These are phyloP conservation scores for Quercus tomentella DNA, from an alignment of 331 rosid genomes.

Conservation along the genomic window DNA sequence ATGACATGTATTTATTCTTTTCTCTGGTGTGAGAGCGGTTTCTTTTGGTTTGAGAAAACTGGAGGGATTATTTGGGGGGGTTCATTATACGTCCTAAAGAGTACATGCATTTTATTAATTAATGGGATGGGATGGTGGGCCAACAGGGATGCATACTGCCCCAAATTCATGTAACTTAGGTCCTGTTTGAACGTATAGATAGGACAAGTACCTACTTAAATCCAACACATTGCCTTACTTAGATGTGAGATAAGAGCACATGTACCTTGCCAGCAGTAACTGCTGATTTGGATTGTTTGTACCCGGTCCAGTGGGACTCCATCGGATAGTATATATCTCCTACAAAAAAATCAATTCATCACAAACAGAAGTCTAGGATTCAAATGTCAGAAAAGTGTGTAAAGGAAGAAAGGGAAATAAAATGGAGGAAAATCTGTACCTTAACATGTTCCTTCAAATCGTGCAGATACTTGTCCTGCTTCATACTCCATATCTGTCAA, in stretches of 20 bases:
- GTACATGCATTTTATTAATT: neutral
- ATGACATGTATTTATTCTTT: neutral
- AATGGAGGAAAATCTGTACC: slow-evolving; percentile 15
- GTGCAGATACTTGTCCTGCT: slow-evolving; percentile 31
- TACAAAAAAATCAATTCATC: slow-evolving; percentile 20
- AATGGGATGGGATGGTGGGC: neutral
- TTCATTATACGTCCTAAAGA: neutral
- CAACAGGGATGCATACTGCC: neutral
- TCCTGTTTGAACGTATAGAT: neutral
- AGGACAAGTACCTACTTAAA: neutral
- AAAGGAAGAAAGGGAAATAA: neutral
- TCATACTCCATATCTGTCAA: slow-evolving; percentile 41
- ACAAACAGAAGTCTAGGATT: neutral
- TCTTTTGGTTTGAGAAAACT: neutral
- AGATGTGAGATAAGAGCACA: neutral
- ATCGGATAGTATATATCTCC: slow-evolving; percentile 84
- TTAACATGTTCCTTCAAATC: slow-evolving; percentile 38
- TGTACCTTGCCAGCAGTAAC: slow-evolving; percentile 71
- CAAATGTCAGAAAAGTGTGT: too few species aligned
- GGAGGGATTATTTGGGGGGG: neutral
- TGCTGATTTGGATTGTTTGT: slow-evolving; percentile 62
- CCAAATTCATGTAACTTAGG: neutral
- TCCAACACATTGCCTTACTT: neutral
- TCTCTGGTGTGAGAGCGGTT: neutral
- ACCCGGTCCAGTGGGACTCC: slow-evolving; percentile 83